Conservation (phyloP, 2,329 filamentous ascomycete genomes). For the Venturia effusa region DNA sequence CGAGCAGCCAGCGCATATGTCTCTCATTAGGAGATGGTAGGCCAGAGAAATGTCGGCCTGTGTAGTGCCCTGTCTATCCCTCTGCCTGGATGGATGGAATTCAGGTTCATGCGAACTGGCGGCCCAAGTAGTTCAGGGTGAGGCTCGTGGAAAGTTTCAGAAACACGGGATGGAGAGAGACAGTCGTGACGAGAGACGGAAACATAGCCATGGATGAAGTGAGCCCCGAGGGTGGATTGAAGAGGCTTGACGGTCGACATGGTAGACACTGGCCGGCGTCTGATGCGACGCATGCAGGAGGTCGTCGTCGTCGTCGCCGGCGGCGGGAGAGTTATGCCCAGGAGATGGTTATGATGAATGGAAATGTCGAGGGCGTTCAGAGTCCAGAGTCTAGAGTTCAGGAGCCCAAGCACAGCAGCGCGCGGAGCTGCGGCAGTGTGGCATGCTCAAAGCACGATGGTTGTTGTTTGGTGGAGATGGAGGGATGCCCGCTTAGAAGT, state of each 20-base stretch:
- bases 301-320: background rate
- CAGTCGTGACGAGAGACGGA: background rate
- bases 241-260: background rate
- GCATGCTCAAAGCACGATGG: too few relatives aligned
- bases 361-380: background rate
- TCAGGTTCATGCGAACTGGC: background rate
- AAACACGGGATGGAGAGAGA: background rate
- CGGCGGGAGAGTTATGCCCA: background rate
- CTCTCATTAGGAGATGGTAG: background rate
- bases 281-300: slow-evolving; percentile 1
- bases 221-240: background rate
- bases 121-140: background rate
- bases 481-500: background rate
- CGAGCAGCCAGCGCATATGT: background rate
- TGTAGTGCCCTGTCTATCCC: background rate
- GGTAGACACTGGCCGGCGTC: background rate
- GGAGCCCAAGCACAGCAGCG: too few relatives aligned
- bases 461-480: too few relatives aligned
- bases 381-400: too few relatives aligned
- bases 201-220: background rate
- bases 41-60: background rate
- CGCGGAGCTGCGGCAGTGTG: too few relatives aligned
- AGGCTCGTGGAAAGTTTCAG: background rate
- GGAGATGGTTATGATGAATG: background rate
- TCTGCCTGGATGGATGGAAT: background rate